A percentile compares a stretch with the other conserved stretches of the same genome.
These are phyloP conservation scores for Dryadomyces quercivorus DNA, from an alignment of 2,329 filamentous ascomycete species.

Conservation along the genomic window DNA sequence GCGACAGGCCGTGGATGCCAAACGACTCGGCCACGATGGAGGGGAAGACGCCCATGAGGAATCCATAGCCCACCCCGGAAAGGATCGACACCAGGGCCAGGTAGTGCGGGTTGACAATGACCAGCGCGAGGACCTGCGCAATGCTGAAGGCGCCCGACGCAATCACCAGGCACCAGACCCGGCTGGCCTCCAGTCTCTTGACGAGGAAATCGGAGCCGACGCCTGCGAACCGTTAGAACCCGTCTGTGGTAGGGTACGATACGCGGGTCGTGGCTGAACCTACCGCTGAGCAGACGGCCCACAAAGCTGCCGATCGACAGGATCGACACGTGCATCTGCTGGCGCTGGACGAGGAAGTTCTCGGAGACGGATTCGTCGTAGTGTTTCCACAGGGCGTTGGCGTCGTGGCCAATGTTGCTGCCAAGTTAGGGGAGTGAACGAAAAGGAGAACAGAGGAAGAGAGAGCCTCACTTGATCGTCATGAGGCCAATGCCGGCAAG, in stretches of 20 bases:
- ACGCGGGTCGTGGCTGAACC: slow-evolving; percentile 15
- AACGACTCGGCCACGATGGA: slow-evolving; percentile 84
- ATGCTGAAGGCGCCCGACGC: slow-evolving; percentile 66
- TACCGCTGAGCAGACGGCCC: slow-evolving; percentile 67
- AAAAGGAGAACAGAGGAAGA: background rate
- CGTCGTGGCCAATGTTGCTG: slow-evolving; percentile 90
- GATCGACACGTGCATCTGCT: slow-evolving; percentile 87
- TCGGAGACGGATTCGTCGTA: slow-evolving; percentile 63
- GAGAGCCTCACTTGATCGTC: slow-evolving; percentile 88
- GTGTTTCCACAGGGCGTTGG: slow-evolving; percentile 76
- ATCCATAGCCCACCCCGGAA: slow-evolving; percentile 82
- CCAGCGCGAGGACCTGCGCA: slow-evolving; percentile 66
- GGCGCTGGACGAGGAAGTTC: slow-evolving; percentile 65
- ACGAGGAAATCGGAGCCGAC: slow-evolving; percentile 87
- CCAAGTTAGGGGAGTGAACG: background rate
- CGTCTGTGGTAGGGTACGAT: no score
- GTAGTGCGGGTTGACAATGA: slow-evolving; percentile 62
- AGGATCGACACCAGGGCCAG: slow-evolving; percentile 70
- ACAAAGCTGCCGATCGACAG: slow-evolving; percentile 80
- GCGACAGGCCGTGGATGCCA: slow-evolving; percentile 74
- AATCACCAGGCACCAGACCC: slow-evolving; percentile 80
- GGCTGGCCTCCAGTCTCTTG: slow-evolving; percentile 65
- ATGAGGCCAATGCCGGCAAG: slow-evolving; percentile 88
- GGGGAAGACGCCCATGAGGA: slow-evolving; percentile 88
- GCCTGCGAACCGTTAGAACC: slow-evolving; percentile 31